phyloP scores from a whole-genome alignment of 106 monocot genomes.

The Agapanthus africanus region DNA sequence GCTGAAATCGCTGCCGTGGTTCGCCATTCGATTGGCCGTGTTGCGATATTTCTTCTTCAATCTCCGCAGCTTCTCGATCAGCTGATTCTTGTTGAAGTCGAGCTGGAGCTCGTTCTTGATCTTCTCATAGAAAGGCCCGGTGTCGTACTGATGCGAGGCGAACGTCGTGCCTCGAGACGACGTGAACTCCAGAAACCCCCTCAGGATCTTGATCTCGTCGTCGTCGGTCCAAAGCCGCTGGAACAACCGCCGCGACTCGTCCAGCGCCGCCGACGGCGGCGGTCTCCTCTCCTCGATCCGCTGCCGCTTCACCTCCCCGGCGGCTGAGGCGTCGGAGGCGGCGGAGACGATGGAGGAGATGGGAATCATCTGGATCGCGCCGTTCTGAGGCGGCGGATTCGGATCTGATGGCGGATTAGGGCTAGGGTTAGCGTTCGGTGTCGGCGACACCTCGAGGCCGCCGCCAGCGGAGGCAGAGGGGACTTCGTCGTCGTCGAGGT shows the following conservation, averaged over 20 bases:
- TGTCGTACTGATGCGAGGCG: constrained; percentile 90
- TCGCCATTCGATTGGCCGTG: constrained; percentile 45
- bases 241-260: constrained; percentile 73
- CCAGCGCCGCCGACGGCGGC: constrained; percentile 2
- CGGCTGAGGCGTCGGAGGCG: background rate
- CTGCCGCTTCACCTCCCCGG: background rate
- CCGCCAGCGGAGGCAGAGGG: too few species aligned
- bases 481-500: background rate
- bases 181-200: constrained; percentile 85
- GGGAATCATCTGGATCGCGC: constrained; percentile 5
- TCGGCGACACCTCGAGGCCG: too few species aligned
- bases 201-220: constrained; percentile 79
- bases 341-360: background rate
- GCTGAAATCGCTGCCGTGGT: constrained; percentile 36
- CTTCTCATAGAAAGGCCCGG: constrained; percentile 96
- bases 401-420: too few species aligned
- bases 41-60: constrained; percentile 97
- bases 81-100: constrained; percentile 96
- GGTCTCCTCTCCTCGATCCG: constrained; percentile 13
- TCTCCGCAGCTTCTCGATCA: constrained; percentile 94
- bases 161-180: constrained; percentile 64
- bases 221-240: constrained; percentile 96
- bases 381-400: constrained; percentile 8
- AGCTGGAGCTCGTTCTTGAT: constrained; percentile 67
- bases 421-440: too few species aligned